Percentiles rank a stretch among this genome's conserved stretches.
Evolutionary conservation across 345 rosid species (phyloP).

Genomic region (Lepidium sativum): DNA sequence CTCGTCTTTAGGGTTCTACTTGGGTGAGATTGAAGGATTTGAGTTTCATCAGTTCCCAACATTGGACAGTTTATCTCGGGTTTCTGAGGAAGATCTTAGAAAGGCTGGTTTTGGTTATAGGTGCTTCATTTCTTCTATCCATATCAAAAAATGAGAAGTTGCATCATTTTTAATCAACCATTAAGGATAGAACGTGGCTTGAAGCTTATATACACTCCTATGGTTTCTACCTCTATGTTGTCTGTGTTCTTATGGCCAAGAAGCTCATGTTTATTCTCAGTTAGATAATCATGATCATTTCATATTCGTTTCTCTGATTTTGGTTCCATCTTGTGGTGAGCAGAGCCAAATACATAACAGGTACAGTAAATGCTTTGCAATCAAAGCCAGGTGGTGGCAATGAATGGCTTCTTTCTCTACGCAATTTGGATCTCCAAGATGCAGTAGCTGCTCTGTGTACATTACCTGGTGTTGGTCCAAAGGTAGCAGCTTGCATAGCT

Average conservation of each 20-base stretch:
- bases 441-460: conserved; percentile 63
- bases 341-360: conserved; percentile 84
- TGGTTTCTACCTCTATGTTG: not conserved
- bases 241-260: not conserved
- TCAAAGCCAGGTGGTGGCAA: conserved; percentile 68
- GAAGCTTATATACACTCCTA: not conserved
- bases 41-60: conserved; percentile 82
- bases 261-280: not conserved
- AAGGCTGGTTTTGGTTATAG: conserved; percentile 90
- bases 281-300: not conserved
- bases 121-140: conserved; percentile 22
- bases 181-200: not conserved
- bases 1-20: conserved; percentile 51
- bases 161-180: not conserved
- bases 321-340: conserved; percentile 16
- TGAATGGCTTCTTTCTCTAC: conserved; percentile 76
- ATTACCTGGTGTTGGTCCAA: conserved; percentile 89
- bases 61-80: conserved; percentile 47
- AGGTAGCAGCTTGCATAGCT: conserved; percentile 91
- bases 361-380: conserved; percentile 57
- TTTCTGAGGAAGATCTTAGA: conserved; percentile 64
- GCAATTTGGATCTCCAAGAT: conserved; percentile 54
- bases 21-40: conserved; percentile 62
- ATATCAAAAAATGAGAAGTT: not conserved
- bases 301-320: conserved; percentile 4